Base-by-base conservation (phyloP, 345 rosid species). In the Jatropha curcas region DNA sequence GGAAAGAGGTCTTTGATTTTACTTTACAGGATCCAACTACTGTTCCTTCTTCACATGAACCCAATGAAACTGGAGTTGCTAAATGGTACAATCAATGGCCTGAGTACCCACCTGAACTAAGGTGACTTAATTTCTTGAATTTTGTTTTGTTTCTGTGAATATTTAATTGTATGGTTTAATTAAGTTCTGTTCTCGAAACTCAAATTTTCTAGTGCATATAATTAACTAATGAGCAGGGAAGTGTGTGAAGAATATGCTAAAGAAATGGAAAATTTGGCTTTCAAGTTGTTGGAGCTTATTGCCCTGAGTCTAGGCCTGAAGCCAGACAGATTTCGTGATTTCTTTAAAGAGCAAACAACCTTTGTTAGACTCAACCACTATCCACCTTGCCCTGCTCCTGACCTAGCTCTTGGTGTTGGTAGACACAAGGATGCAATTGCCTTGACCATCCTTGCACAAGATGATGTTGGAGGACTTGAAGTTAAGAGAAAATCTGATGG, bases 331-430 rank as follows among this genome's bases (percentile, higher is more conserved):
- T 81, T 90, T 31, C 65, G 79, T 60, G 87, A 65, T 31, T 87
- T 68, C 76, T 90, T 88, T 35, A 77, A 84, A 71, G 80, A 82
- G n/a, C 89, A 87, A 73, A 87, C 82, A 72, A 81, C 82, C 68
- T 74, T 81, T 39, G 50, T 74, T 31, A 76, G 98, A 76, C 79
- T 90, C 45, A 90, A 90, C 62, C 86, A 84, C 84, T 92, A 90
- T 68, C 96, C 97, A 59, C 84, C 98, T 5, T 94, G 98, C 71
- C 96, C 95, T 8, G 68, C 67, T 56, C 96, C 97, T 9, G 79
- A 86, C 31, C 84, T 94, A 58, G 94, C 96, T 46, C 89, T 92
- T 8, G 97, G 98, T 2, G 90, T 92, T 16, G 97, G 98, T 13
- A 84, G 86, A 2, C 98, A 94, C 85, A 89, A 89, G 80, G 98